phyloP scores from a whole-genome alignment of 2,329 filamentous ascomycete species.

The Ciborinia camelliae region DNA sequence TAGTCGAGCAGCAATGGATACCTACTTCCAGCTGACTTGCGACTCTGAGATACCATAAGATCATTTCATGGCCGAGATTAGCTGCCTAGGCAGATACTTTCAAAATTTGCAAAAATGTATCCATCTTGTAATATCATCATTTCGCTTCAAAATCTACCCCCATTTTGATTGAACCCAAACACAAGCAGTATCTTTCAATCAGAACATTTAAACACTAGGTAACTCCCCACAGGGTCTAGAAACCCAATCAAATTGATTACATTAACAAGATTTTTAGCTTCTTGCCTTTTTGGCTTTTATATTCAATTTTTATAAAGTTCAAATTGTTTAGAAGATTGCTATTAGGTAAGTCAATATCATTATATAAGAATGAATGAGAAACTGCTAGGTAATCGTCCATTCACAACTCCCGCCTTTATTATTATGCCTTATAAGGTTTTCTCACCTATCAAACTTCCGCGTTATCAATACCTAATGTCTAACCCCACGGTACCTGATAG shows the following conservation, averaged over 20 bases:
- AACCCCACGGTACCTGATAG: slow-evolving; percentile 4
- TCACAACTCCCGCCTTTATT: background rate
- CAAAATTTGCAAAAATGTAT: slow-evolving; percentile 1
- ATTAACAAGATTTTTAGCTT: too few relatives aligned
- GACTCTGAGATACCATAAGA: slow-evolving; percentile 18
- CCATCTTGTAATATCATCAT: background rate
- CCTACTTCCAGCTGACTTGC: slow-evolving; percentile 1
- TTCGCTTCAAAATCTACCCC: background rate
- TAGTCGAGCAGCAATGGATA: slow-evolving; percentile 12
- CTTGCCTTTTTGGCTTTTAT: background rate
- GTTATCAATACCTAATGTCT: background rate
- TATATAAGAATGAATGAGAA: too few relatives aligned
- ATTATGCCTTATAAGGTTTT: too few relatives aligned
- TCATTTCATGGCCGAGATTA: slow-evolving; percentile 5
- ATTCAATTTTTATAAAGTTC: background rate
- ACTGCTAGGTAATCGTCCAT: background rate
- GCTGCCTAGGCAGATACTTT: background rate
- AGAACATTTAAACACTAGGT: background rate
- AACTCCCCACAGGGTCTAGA: too few relatives aligned
- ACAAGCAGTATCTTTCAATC: background rate
- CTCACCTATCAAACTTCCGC: background rate
- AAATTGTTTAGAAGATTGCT: background rate
- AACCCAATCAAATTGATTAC: background rate
- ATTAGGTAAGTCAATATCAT: too few relatives aligned
- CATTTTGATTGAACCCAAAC: background rate